Evolutionary conservation across 2,329 filamentous ascomycete species (phyloP), one percentile per base, ranked within the genome.

Genomic region (Stachybotrys echinatus): DNA sequence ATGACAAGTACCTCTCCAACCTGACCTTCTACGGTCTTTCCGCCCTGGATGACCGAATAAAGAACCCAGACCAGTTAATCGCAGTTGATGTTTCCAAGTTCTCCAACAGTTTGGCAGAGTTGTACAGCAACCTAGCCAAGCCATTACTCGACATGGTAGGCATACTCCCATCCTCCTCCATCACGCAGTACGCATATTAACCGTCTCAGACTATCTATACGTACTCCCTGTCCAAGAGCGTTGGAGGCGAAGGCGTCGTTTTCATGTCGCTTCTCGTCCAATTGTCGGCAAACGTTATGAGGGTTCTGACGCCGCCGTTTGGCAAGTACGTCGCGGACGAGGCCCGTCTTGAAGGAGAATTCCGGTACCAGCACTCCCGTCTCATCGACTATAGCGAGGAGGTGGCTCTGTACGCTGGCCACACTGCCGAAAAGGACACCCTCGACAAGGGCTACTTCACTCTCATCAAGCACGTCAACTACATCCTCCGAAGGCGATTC

Each of bases 371-470:
- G 63, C 94, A 99, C 71, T 94, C 90, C 3, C 81, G 94, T 48
- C 76, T 99, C 43, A 97, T 99, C 62, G 92, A 99, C 67, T 92
- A 96, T 65, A 90, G 88, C 64, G 94, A 99, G 66, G 94, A 99
- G 67, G 83, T 99, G 5, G 94, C 94, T 2, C 75, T 99, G 8
- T 97, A 96, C 63, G 82, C 85, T 44, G 94, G 94, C 21, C 92
- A 97, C 61, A 87, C 92, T 61, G 91, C 88, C 12, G 94, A 99
- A 69, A 97, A 97, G 67, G 90, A 97, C 65, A 95, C 88, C 0
- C 76, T 99, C 48, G 94, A 99, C 70, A 97, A 97, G 73, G 92
- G 94, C 17, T 99, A 99, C 70, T 99, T 99, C 65, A 99, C 94
- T 2, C 78, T 99, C 37, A 99, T 99, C 74, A 97, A 96, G 72